Percentiles rank a stretch among this genome's conserved stretches.
phyloP scores from a whole-genome alignment of 1,284 basidiomycete genomes.

The Tilletiopsis washingtonensis region DNA sequence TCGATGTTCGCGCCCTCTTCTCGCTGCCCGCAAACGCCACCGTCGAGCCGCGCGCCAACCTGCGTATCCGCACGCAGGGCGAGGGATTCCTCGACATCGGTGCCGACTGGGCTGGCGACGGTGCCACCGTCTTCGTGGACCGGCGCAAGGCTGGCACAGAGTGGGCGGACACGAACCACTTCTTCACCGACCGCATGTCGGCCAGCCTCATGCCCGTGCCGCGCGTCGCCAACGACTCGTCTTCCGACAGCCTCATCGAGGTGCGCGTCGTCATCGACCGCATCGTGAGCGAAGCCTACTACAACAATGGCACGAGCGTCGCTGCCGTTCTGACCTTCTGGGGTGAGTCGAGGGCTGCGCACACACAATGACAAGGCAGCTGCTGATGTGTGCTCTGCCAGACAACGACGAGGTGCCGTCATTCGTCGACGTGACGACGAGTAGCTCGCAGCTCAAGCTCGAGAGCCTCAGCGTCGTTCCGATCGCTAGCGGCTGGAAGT shows the following conservation, averaged over 20 bases:
- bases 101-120: constrained; percentile 31
- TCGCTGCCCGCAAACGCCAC: constrained; percentile 15
- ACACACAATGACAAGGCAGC: background rate
- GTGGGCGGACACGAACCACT: constrained; percentile 40
- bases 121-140: constrained; percentile 41
- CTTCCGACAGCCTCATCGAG: background rate
- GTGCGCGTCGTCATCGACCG: background rate
- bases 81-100: constrained; percentile 17
- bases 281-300: background rate
- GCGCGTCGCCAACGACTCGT: background rate
- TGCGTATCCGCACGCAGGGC: background rate
- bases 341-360: background rate
- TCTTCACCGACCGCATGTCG: constrained; percentile 45
- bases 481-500: background rate
- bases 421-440: background rate
- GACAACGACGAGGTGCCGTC: background rate
- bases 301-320: background rate
- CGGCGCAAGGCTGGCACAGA: constrained; percentile 33
- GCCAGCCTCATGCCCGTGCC: constrained; percentile 13
- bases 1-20: constrained; percentile 45
- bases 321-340: background rate
- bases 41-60: background rate
- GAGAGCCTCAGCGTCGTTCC: background rate
- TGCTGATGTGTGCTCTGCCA: background rate
- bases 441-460: background rate